Conservation (phyloP, 148 eudicot species). For the Vaccinium macrocarpon region DNA sequence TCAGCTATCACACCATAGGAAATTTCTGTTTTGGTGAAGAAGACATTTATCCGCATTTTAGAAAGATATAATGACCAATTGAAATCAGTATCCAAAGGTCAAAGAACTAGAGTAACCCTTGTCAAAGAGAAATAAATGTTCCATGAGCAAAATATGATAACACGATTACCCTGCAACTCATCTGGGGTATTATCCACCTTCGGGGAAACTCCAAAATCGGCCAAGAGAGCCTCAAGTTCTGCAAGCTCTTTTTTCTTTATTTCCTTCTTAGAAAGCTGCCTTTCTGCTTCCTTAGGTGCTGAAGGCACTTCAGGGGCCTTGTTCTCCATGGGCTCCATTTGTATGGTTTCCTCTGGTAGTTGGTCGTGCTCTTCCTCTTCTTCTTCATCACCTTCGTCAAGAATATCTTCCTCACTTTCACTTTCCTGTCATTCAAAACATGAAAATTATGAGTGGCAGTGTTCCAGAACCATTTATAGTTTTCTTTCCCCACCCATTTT, state of each 20-base stretch:
- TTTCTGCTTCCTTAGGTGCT: slow-evolving; percentile 52
- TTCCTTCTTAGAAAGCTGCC: slow-evolving; percentile 63
- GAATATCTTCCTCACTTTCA: slow-evolving; percentile 67
- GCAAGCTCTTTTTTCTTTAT: slow-evolving; percentile 63
- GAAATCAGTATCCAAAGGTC: too few species aligned
- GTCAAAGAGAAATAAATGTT: not conserved
- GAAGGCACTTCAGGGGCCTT: slow-evolving; percentile 42
- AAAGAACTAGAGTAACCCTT: too few species aligned
- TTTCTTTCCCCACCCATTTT: too few species aligned
- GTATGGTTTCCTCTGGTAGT: slow-evolving; percentile 37
- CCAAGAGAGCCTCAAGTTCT: slow-evolving; percentile 61
- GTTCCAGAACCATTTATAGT: too few species aligned
- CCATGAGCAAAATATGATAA: not conserved
- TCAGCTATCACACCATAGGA: not conserved
- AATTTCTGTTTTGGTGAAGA: not conserved
- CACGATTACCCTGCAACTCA: slow-evolving; percentile 9
- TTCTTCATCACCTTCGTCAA: slow-evolving; percentile 54
- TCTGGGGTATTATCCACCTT: slow-evolving; percentile 35
- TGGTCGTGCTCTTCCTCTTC: slow-evolving; percentile 58
- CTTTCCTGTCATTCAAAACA: slow-evolving; percentile 40
- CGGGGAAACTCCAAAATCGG: slow-evolving; percentile 45
- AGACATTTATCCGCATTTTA: not conserved
- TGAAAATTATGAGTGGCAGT: not conserved
- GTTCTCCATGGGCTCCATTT: slow-evolving; percentile 36
- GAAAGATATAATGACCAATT: too few species aligned